Base-by-base conservation (phyloP, 257 asterid species). In the Gentiana straminea region DNA sequence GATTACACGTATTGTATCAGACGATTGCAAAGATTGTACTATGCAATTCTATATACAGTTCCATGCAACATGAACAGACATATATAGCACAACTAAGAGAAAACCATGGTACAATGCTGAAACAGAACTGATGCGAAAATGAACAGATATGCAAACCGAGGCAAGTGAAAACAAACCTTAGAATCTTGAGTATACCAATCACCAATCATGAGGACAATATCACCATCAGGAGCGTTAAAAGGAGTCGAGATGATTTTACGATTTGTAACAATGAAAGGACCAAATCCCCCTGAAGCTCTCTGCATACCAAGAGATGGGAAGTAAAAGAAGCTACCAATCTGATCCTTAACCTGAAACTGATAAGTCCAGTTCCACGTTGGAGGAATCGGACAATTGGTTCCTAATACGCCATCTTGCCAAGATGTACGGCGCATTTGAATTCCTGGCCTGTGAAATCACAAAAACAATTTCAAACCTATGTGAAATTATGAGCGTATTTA, bases 291-390 rank as follows among this genome's bases (percentile, higher is more conserved):
- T 1, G 91, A 74, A 38, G 99, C 90, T 70, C 95, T 86, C 79
- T 88, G 99, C 86, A 92, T 62, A 71, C 75, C 71, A 56, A 86
- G 70, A 15, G 99, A 81, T 32, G 99, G 99, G 58, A 47, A 84
- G 74, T 92, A 92, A 69, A 81, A 88, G 73, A 85, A 86, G 69
- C 95, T 83, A 33, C 99, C 99, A 39, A 92, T 87, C 66, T 92
- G 99, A 65, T 92, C 99, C 86, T 92, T 92, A 64, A 69, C 99
- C 70, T 92, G 99, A 74, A 92, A 92, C 76, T 92, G 89, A 53
- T 88, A 92, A 32, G 94, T 88, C 95, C 95, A 88, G 70, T 83
- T 89, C 94, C 89, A 79, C 4, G 62, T 72, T 1, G 90, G 66
- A 45, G 83, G 94, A 61, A 92, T 85, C 5, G 99, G 95, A 54